phyloP scores from a whole-genome alignment of 495 filamentous ascomycete species.

The Penicillium subrubescens region DNA sequence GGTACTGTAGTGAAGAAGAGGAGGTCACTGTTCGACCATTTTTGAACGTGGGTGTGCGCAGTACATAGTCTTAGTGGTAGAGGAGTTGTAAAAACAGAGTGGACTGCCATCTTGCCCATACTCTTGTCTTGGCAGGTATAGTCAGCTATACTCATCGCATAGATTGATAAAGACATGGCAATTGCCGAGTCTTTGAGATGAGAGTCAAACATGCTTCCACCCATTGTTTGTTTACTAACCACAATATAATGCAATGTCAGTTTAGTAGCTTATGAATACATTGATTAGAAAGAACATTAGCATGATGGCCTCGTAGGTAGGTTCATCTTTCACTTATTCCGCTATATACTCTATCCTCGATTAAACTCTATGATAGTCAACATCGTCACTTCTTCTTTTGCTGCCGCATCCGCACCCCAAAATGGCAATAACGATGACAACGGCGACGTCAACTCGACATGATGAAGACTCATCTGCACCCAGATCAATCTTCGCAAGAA shows the following conservation, averaged over 20 bases:
- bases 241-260: neutral
- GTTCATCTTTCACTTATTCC: neutral
- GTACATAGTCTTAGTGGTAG: neutral
- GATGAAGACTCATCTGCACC: neutral
- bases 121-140: no score
- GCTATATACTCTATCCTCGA: neutral
- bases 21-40: neutral
- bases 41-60: neutral
- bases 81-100: neutral
- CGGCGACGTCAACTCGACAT: neutral
- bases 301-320: neutral
- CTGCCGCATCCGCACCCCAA: neutral
- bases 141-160: neutral
- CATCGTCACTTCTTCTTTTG: neutral
- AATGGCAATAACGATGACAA: neutral
- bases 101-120: no score
- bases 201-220: neutral
- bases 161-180: neutral
- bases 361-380: neutral
- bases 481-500: neutral
- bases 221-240: neutral
- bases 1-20: no score
- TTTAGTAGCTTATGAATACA: neutral
- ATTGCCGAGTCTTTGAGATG: neutral
- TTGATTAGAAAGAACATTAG: neutral